phyloP scores from a whole-genome alignment of 2,329 filamentous ascomycete species.

The Fonsecaea pugnacius region DNA sequence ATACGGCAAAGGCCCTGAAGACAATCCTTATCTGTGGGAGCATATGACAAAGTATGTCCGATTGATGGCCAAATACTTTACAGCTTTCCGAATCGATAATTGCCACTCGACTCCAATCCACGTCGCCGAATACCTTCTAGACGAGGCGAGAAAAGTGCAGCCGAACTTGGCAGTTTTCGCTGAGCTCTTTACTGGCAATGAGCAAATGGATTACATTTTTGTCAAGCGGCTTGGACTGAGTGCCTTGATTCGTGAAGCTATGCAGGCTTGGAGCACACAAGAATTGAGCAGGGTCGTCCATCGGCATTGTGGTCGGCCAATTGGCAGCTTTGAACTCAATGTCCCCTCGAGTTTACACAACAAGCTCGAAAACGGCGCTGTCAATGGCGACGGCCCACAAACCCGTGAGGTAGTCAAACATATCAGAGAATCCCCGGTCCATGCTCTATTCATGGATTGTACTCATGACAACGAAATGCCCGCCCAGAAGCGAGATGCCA shows the following conservation, averaged over 20 bases:
- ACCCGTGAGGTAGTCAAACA: constrained; percentile 70
- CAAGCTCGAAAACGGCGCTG: constrained; percentile 39
- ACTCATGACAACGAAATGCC: constrained; percentile 98
- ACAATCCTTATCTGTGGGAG: constrained; percentile 93
- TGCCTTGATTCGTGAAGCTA: constrained; percentile 91
- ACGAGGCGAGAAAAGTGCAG: constrained; percentile 85
- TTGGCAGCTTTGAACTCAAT: constrained; percentile 96
- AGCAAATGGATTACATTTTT: constrained; percentile 95
- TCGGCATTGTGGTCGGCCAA: constrained; percentile 87
- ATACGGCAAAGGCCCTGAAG: constrained; percentile 77
- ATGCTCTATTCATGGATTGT: constrained; percentile 98
- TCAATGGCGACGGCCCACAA: constrained; percentile 37
- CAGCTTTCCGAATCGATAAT: constrained; percentile 95
- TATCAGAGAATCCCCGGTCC: constrained; percentile 85
- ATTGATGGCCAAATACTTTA: constrained; percentile 91
- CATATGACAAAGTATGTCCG: constrained; percentile 93
- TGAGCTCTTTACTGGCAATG: constrained; percentile 92
- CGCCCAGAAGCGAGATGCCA: constrained; percentile 89
- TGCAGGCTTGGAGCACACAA: constrained; percentile 96
- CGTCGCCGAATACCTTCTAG: constrained; percentile 91
- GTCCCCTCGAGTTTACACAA: constrained; percentile 43
- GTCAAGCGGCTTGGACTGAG: constrained; percentile 90
- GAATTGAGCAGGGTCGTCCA: constrained; percentile 93
- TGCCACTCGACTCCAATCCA: constrained; percentile 95
- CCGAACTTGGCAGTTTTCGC: constrained; percentile 90